A percentile compares a stretch with the other conserved stretches of the same genome.
These are phyloP conservation scores for Thinopyrum elongatum DNA, from an alignment of 176 grass and related monocot species.

Conservation along the genomic window DNA sequence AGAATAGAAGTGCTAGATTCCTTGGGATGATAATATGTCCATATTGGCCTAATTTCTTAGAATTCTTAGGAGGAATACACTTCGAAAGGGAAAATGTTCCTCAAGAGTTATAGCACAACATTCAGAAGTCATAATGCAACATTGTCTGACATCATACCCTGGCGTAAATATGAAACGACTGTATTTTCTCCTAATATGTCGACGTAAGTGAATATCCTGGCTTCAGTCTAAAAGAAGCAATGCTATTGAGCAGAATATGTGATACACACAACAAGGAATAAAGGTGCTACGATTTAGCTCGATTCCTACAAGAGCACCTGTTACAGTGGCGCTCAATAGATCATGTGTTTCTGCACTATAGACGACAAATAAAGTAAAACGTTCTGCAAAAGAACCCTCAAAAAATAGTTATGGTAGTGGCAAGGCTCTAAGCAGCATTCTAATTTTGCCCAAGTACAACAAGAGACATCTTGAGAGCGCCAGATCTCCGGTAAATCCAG, in stretches of 20 bases:
- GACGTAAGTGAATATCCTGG: background rate
- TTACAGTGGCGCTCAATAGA: slow-evolving; percentile 8
- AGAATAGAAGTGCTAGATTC: too few species aligned
- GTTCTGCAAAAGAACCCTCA: background rate
- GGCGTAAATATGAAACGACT: background rate
- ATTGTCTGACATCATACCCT: background rate
- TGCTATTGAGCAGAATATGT: background rate
- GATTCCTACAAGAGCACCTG: slow-evolving; percentile 2
- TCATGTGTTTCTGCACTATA: background rate
- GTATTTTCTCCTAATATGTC: background rate
- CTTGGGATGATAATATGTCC: too few species aligned
- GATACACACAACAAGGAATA: background rate
- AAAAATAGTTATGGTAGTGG: background rate
- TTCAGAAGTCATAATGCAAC: background rate
- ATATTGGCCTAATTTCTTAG: too few species aligned
- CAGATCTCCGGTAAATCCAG: background rate
- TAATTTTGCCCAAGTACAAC: slow-evolving; percentile 24
- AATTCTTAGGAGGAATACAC: too few species aligned
- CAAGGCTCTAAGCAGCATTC: slow-evolving; percentile 19
- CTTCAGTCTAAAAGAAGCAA: background rate
- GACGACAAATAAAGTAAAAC: slow-evolving; percentile 1
- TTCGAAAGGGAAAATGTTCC: too few species aligned
- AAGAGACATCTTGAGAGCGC: background rate
- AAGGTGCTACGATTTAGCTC: background rate
- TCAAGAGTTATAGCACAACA: too few species aligned